A percentile compares a stretch with the other conserved stretches of the same genome.
Evolutionary conservation across 2,329 filamentous ascomycete genomes (phyloP).

Genomic region (Cryphonectria carpinicola): DNA sequence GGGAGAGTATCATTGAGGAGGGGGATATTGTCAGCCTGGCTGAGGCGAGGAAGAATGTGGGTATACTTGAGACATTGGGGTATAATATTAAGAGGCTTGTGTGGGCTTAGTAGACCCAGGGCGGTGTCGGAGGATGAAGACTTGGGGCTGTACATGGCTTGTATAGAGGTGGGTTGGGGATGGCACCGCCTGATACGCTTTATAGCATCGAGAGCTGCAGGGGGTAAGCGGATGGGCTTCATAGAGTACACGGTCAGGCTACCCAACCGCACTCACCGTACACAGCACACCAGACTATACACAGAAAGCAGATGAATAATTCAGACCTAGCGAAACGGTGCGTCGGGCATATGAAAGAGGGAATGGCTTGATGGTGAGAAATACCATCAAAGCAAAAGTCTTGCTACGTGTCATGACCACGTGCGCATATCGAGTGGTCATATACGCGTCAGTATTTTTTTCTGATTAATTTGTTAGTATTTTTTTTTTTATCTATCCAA

Average conservation of each 20-base stretch:
- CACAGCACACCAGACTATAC: background rate
- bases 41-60: slow-evolving; percentile 86
- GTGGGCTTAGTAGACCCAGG: slow-evolving; percentile 59
- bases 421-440: background rate
- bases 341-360: background rate
- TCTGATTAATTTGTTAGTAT: too few species aligned
- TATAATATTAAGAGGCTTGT: slow-evolving; percentile 94
- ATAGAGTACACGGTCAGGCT: background rate
- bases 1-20: slow-evolving; percentile 55
- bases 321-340: background rate
- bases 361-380: background rate
- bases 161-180: background rate
- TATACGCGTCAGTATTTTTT: background rate
- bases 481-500: too few species aligned
- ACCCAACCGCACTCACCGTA: background rate
- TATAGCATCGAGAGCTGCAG: background rate
- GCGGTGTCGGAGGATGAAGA: background rate
- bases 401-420: background rate
- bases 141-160: background rate
- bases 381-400: background rate
- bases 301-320: background rate
- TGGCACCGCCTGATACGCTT: background rate
- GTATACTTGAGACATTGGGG: slow-evolving; percentile 82
- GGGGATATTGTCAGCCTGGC: slow-evolving; percentile 80
- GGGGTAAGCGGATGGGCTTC: background rate